Conservation (phyloP, 129 eudicot species). For the Chrysanthemum lavandulifolium region DNA sequence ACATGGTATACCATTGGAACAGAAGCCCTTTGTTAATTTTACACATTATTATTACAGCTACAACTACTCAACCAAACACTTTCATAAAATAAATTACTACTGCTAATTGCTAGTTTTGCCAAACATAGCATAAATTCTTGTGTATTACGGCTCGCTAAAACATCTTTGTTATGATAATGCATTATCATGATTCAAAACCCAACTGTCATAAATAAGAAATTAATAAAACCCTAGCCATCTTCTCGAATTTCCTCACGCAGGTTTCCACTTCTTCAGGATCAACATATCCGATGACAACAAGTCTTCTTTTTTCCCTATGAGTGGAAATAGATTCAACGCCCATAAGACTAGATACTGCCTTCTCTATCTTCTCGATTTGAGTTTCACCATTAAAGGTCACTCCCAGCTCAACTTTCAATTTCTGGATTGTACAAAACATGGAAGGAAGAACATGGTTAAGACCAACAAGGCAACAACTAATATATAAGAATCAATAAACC, state of each 20-base stretch:
- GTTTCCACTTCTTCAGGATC: constrained; percentile 20
- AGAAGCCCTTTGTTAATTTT: no score
- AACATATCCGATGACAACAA: constrained; percentile 1
- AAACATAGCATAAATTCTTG: no score
- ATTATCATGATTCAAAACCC: no score
- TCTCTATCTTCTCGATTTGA: constrained; percentile 2
- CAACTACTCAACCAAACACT: no score
- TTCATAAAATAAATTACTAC: no score
- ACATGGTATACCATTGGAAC: no score
- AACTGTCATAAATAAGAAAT: no score
- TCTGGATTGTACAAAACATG: neutral
- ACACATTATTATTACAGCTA: no score
- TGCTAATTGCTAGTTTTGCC: no score
- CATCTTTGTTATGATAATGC: no score
- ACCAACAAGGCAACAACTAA: no score
- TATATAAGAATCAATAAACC: neutral
- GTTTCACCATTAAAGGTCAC: constrained; percentile 4
- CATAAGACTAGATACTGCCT: constrained; percentile 8
- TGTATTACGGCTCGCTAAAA: no score
- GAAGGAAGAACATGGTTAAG: neutral
- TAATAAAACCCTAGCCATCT: neutral
- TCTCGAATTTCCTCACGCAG: neutral
- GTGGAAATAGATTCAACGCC: neutral
- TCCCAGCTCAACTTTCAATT: neutral
- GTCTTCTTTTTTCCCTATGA: neutral